Percentiles rank a stretch among this genome's conserved stretches.
Conservation (phyloP, 768 basidiomycete species). For the Phaffia australis region DNA sequence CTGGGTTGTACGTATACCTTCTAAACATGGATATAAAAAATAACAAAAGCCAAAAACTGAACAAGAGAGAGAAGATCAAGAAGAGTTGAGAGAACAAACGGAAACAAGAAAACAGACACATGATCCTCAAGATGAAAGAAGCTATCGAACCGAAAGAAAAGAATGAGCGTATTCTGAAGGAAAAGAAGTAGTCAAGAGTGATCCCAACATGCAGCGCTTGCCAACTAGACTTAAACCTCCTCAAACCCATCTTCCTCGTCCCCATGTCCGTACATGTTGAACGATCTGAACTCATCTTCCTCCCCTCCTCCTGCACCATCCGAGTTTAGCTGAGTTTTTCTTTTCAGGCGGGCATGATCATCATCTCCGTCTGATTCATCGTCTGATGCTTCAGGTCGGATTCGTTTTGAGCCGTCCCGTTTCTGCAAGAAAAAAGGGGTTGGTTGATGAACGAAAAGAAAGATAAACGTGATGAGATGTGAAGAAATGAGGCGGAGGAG, state of each 20-base stretch:
- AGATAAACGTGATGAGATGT: neutral
- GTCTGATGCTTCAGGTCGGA: neutral
- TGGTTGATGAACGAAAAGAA: neutral
- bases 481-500: neutral
- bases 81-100: too few relatives aligned
- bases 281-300: conserved; percentile 4
- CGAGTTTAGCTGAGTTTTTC: neutral
- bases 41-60: neutral
- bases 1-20: too few relatives aligned
- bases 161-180: too few relatives aligned
- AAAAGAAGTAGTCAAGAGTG: too few relatives aligned
- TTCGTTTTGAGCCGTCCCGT: neutral
- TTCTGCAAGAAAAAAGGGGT: neutral
- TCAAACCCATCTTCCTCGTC: conserved; percentile 22
- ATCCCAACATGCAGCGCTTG: neutral
- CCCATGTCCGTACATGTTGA: conserved; percentile 1
- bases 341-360: neutral
- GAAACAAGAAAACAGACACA: too few relatives aligned
- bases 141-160: too few relatives aligned
- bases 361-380: conserved; percentile 5
- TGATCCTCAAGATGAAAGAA: too few relatives aligned
- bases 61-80: neutral
- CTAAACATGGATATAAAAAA: neutral
- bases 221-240: conserved; percentile 9
- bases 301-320: neutral